Base-by-base conservation (phyloP, 768 basidiomycete species). In the Daedaleopsis nitida region DNA sequence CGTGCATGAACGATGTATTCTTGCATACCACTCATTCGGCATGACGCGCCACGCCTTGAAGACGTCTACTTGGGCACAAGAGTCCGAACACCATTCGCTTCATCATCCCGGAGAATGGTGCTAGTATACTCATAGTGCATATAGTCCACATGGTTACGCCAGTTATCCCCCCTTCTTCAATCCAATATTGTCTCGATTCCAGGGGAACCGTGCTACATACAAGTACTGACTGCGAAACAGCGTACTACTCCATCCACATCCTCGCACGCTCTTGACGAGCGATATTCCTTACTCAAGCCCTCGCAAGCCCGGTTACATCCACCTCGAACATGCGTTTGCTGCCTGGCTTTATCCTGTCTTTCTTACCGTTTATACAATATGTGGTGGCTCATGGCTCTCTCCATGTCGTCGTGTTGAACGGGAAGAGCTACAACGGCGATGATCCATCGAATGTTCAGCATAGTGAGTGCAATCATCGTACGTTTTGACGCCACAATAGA, bases 351-450 rank as follows among this genome's bases (percentile, higher is more conserved):
- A 2, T 13, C 11, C 50, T 44, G 32, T 27, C 60, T 49, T 9
- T 66, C 34, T 58, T 70, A 55, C 59, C 63, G n/a, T n/a, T 69
- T 44, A 32, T 59, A n/a, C 63, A 71, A 11, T 65, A 50, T 52
- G 76, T 71, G 32, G 60, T 66, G 17, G 80, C 76, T 19, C 81
- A 83, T 52, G 81, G 82, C 9, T 80, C 74, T 51, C 68, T 83
- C 39, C 71, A 69, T 11, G 64, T 70, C 44, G 72, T 84, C 16
- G 59, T 68, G 52, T 75, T 84, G 34, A 78, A 81, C 42, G 81
- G 82, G 56, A 75, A 72, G 47, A 42, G 58, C 16, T 83, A 81
- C 69, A 13, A 59, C 43, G 81, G 81, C 60, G 76, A 79, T 63
- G 65, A 68, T 10, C 71, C 77, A 17, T 68, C 72, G 38, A 74